phyloP scores from a whole-genome alignment of 2,329 filamentous ascomycete species.

The Penicillium sp. region DNA sequence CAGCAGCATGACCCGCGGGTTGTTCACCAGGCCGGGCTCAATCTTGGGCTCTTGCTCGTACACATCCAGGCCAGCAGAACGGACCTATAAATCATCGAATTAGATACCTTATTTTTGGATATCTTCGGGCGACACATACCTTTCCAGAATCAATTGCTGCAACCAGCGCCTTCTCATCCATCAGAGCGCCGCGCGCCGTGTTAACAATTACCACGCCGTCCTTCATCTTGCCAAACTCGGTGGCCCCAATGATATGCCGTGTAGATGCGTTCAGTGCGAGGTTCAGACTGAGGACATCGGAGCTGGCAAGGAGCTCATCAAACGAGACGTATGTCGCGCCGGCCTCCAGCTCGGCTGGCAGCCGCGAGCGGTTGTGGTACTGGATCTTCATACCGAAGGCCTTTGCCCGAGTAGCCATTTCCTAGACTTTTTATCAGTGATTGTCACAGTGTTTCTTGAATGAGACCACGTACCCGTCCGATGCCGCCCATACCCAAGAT shows the following conservation, averaged over 20 bases:
- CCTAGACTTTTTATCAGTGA: slow-evolving; percentile 27
- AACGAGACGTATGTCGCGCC: slow-evolving; percentile 47
- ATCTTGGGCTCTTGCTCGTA: slow-evolving; percentile 49
- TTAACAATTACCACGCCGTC: slow-evolving; percentile 46
- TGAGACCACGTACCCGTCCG: slow-evolving; percentile 37
- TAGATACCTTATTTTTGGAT: not conserved
- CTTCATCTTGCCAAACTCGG: slow-evolving; percentile 48
- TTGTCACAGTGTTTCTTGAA: not conserved
- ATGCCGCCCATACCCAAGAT: slow-evolving; percentile 52
- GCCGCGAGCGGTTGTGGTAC: slow-evolving; percentile 47
- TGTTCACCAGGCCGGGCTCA: slow-evolving; percentile 48
- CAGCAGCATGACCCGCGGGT: slow-evolving; percentile 51
- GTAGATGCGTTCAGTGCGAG: slow-evolving; percentile 46
- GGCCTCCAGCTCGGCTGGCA: slow-evolving; percentile 41
- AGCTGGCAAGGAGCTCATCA: slow-evolving; percentile 45
- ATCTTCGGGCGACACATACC: slow-evolving; percentile 23
- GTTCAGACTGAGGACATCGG: slow-evolving; percentile 49
- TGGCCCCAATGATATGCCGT: slow-evolving; percentile 46
- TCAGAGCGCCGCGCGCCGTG: slow-evolving; percentile 45
- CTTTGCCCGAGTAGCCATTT: slow-evolving; percentile 45
- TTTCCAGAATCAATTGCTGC: slow-evolving; percentile 46
- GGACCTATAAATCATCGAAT: slow-evolving; percentile 27
- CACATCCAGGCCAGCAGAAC: slow-evolving; percentile 47
- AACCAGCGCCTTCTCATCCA: slow-evolving; percentile 49
- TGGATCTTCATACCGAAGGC: slow-evolving; percentile 49